Evolutionary conservation across 805 yeast species (phyloP), one percentile per base, ranked within the genome.

Genomic region (Torulaspora indica): DNA sequence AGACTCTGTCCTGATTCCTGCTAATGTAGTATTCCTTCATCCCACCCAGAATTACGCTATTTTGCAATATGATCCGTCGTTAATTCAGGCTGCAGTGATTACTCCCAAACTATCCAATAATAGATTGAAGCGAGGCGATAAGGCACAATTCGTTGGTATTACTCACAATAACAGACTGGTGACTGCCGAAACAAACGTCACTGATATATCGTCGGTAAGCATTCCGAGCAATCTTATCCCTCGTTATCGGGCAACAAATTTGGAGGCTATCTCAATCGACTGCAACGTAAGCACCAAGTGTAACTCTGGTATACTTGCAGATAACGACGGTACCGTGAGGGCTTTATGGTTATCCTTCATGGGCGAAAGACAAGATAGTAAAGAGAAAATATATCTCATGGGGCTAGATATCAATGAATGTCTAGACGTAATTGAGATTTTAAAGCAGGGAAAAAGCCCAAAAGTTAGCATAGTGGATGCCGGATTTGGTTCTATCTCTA

Each of bases 31-130:
- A 17, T 90, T 88, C 55, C 68, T 87, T 57, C 96, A 89, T 60
- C 96, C 97, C 27, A 78, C 86, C 29, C 86, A 83, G 54, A 89
- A 89, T 54, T 89, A 84, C 63, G 89, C 95, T 1, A 78, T 89
- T 45, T 72, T 90, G 20, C 78, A 85, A 61, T 90, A 87, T 62
- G 95, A 90, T 60, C 88, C 96, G 7, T 56, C 70, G 4, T 67
- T 87, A 40, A 82, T 90, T 12, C 61, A 75, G 17, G 90, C 95
- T 2, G 84, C 83, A 33, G 77, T 87, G 7, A 66, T 70, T 35
- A 76, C 95, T 1, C 93, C 95, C 3, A 70, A 71, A 43, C 76
- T 87, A 51, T 69, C 82, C 36, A 53, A 65, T 5, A 61, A 53
- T 5, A 81, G 84, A 27, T 70, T 88, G 55, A 70, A 75, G 48